Evolutionary conservation across 371 early-diverging fungal genomes (phyloP).

Genomic region (Capillidium rhysosporum): DNA sequence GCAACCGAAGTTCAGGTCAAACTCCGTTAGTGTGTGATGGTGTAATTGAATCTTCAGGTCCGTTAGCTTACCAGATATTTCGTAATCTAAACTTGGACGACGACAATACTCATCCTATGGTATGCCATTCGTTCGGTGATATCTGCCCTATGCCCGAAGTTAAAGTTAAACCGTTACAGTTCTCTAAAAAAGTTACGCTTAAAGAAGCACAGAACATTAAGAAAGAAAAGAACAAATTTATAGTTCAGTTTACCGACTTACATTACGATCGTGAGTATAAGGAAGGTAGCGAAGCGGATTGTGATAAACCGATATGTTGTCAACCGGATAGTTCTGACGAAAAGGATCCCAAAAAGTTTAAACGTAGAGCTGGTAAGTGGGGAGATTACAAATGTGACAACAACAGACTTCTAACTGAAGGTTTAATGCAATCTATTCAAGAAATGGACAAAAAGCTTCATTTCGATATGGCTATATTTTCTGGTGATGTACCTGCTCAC

Average conservation of each 20-base stretch:
- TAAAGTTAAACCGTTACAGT: neutral
- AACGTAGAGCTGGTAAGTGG: slow-evolving; percentile 11
- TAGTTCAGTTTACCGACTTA: slow-evolving; percentile 1
- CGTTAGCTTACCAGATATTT: neutral
- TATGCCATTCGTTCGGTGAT: slow-evolving; percentile 1
- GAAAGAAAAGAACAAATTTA: neutral
- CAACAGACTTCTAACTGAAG: slow-evolving; percentile 20
- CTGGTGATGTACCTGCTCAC: slow-evolving; percentile 41
- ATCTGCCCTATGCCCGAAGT: slow-evolving; percentile 3
- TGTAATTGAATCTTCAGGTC: neutral
- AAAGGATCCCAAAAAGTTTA: neutral
- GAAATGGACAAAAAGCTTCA: slow-evolving; percentile 19
- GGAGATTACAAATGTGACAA: slow-evolving; percentile 16
- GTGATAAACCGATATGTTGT: slow-evolving; percentile 11
- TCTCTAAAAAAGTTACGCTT: neutral
- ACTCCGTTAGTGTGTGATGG: neutral
- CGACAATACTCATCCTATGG: neutral
- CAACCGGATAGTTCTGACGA: slow-evolving; percentile 8
- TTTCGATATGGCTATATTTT: slow-evolving; percentile 24
- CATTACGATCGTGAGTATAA: slow-evolving; percentile 2
- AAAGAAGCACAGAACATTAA: neutral
- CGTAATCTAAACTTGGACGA: neutral
- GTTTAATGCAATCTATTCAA: slow-evolving; percentile 16
- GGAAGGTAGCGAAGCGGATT: slow-evolving; percentile 8
- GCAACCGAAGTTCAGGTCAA: neutral